A percentile compares a stretch with the other conserved stretches of the same genome.
Conservation (phyloP, 352 stramenopile species). For the Vaucheria bursata region DNA sequence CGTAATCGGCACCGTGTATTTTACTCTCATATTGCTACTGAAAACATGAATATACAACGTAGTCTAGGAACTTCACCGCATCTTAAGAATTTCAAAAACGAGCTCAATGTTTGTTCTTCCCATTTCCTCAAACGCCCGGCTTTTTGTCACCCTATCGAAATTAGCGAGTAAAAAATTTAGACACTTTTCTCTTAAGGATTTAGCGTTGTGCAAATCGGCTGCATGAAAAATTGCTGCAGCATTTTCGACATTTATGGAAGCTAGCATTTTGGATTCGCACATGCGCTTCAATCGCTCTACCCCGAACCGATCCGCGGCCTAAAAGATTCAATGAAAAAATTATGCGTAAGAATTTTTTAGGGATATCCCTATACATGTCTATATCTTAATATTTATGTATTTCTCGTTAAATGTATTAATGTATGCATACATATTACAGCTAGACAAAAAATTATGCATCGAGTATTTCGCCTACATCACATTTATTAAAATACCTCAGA, state of each 20-base stretch:
- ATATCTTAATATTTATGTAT: no score
- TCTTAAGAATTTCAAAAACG: slow-evolving; percentile 84
- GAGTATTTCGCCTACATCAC: no score
- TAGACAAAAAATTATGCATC: no score
- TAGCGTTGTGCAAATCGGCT: slow-evolving; percentile 85
- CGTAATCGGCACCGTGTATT: no score
- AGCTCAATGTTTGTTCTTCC: slow-evolving; percentile 92
- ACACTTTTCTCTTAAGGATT: slow-evolving; percentile 76
- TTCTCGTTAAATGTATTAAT: no score
- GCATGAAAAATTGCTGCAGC: slow-evolving; percentile 89
- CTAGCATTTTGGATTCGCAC: slow-evolving; percentile 90
- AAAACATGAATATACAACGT: no score
- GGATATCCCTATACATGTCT: no score
- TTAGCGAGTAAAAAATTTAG: slow-evolving; percentile 92
- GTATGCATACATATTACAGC: no score
- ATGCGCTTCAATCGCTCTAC: slow-evolving; percentile 75
- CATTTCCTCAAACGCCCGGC: slow-evolving; percentile 94
- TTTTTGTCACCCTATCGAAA: slow-evolving; percentile 94
- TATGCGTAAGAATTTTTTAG: no score
- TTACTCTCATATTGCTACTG: no score
- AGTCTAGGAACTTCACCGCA: slow-evolving; percentile 6
- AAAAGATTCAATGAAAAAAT: no score
- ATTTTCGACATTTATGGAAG: slow-evolving; percentile 87
- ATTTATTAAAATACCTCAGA: no score
- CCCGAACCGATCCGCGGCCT: slow-evolving; percentile 67